Evolutionary conservation across 2,329 filamentous ascomycete species (phyloP).

Genomic region (Chalaropsis thielavioides): DNA sequence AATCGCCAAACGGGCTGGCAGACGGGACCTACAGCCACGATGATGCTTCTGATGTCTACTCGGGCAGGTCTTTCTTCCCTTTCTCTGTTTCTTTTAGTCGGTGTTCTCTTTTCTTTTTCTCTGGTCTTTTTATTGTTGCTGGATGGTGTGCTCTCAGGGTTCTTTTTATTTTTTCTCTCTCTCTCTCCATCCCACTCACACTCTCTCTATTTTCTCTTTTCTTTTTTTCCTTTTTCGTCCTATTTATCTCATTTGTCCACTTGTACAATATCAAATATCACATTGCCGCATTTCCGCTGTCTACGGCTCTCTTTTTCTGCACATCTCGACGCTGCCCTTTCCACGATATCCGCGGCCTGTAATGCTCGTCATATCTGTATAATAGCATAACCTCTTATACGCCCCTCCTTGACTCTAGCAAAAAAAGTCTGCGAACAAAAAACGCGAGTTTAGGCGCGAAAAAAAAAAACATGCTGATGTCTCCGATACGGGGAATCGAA

Average conservation of each 20-base stretch:
- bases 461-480: neutral
- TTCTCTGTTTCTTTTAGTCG: neutral
- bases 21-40: too few species aligned
- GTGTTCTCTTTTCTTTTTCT: neutral
- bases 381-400: too few species aligned
- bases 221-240: slow-evolving; percentile 1
- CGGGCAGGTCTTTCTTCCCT: too few species aligned
- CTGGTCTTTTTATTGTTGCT: neutral
- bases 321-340: neutral
- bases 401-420: too few species aligned
- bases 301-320: neutral
- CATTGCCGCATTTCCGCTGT: neutral
- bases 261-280: slow-evolving; percentile 6
- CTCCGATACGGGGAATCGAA: slow-evolving; percentile 21
- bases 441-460: too few species aligned
- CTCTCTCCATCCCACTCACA: too few species aligned
- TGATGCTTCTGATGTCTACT: too few species aligned
- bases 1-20: too few species aligned
- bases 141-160: neutral
- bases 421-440: neutral
- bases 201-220: too few species aligned
- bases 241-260: slow-evolving; percentile 8
- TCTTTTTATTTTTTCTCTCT: neutral
- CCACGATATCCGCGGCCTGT: neutral
- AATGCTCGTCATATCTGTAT: too few species aligned